Evolutionary conservation across 2,329 filamentous ascomycete genomes (phyloP).

Genomic region (Huntiella abstrusa): DNA sequence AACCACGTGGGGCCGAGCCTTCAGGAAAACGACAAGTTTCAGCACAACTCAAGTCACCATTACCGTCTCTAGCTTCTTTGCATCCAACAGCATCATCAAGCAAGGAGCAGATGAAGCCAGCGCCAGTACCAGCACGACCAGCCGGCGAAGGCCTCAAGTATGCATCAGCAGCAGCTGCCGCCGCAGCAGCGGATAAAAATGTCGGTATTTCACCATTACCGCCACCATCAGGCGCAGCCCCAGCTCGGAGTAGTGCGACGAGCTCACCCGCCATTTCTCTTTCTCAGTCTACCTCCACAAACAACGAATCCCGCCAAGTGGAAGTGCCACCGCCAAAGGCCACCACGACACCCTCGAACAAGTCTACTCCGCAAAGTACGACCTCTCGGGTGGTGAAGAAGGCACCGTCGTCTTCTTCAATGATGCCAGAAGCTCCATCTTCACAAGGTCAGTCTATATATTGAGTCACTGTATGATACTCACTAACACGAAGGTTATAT

Average conservation of each 20-base stretch:
- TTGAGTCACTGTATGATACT: neutral
- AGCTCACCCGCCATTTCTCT: conserved; percentile 33
- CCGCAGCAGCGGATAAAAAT: conserved; percentile 76
- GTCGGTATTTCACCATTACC: conserved; percentile 87
- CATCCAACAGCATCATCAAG: conserved; percentile 50
- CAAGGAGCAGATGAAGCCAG: conserved; percentile 75
- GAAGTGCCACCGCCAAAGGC: conserved; percentile 24
- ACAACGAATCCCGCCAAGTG: conserved; percentile 20
- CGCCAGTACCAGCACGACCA: conserved; percentile 63
- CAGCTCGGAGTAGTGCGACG: conserved; percentile 30
- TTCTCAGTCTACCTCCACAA: conserved; percentile 23
- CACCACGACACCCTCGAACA: conserved; percentile 16
- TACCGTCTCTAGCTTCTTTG: conserved; percentile 80
- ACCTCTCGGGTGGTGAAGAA: conserved; percentile 7
- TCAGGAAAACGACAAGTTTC: conserved; percentile 53
- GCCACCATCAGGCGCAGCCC: conserved; percentile 53
- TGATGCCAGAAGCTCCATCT: conserved; percentile 22
- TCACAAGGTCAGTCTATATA: conserved; percentile 24
- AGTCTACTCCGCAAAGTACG: conserved; percentile 15
- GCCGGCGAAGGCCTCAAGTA: conserved; percentile 90
- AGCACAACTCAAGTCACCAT: conserved; percentile 76
- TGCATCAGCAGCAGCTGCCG: conserved; percentile 84
- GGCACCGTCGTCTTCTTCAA: conserved; percentile 24
- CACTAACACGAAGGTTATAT: too few relatives aligned
- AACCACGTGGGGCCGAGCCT: conserved; percentile 30